A percentile compares a stretch with the other conserved stretches of the same genome.
phyloP scores from a whole-genome alignment of 805 yeast genomes.

The Candida coquimbonensis region DNA sequence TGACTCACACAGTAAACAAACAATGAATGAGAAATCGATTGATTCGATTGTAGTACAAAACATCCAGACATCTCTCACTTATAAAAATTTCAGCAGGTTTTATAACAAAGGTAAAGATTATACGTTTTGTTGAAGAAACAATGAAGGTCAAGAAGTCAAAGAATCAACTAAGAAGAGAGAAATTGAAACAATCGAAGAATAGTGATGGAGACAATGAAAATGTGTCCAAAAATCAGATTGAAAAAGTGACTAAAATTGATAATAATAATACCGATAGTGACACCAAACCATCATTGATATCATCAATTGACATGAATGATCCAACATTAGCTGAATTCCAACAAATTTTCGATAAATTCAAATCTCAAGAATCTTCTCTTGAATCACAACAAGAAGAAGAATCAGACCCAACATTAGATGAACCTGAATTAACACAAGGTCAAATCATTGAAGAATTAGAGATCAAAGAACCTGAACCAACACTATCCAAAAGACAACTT shows the following conservation, averaged over 20 bases:
- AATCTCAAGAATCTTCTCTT: conserved; percentile 7
- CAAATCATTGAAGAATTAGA: conserved; percentile 23
- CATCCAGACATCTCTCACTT: not conserved
- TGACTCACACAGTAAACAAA: too few species aligned
- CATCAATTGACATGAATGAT: conserved; percentile 20
- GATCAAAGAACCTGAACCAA: conserved; percentile 16
- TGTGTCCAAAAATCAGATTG: not conserved
- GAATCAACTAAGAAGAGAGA: conserved; percentile 30
- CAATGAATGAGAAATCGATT: too few species aligned
- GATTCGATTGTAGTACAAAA: not conserved
- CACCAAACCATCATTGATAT: conserved; percentile 10
- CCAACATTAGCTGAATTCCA: conserved; percentile 30
- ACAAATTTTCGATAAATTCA: conserved; percentile 30
- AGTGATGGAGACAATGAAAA: not conserved
- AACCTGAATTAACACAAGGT: conserved; percentile 15
- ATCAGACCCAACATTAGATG: conserved; percentile 4
- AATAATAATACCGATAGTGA: not conserved
- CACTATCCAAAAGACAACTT: conserved; percentile 42
- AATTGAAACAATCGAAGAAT: conserved; percentile 15
- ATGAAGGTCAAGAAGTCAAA: conserved; percentile 24
- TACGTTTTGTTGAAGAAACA: not conserved
- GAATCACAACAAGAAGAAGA: conserved; percentile 7
- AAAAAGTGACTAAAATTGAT: not conserved
- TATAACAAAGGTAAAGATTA: not conserved
- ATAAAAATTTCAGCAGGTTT: not conserved